Percentiles rank a stretch among this genome's conserved stretches.
phyloP scores from a whole-genome alignment of 768 basidiomycete genomes.

The Russula brevipes region DNA sequence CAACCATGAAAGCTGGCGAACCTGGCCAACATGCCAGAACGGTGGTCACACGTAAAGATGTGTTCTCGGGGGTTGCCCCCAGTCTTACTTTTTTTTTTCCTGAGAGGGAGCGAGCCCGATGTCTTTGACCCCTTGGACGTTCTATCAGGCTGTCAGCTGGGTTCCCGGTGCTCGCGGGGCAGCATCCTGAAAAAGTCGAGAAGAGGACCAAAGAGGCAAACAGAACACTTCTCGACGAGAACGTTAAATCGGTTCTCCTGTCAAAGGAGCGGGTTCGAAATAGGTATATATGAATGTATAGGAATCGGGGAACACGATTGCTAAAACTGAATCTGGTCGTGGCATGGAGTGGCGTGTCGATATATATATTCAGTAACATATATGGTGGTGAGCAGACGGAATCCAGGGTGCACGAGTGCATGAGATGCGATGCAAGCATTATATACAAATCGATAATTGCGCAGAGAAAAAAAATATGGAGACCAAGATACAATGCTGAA shows the following conservation, averaged over 20 bases:
- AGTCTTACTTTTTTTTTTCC: background rate
- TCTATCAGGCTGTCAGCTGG: background rate
- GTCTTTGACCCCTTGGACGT: background rate
- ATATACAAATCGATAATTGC: slow-evolving; percentile 19
- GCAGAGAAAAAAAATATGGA: background rate
- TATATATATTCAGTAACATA: slow-evolving; percentile 19
- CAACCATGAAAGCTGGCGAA: background rate
- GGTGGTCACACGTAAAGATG: slow-evolving; percentile 14
- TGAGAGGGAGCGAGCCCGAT: background rate
- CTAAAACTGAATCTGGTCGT: slow-evolving; percentile 4
- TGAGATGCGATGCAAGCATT: slow-evolving; percentile 2
- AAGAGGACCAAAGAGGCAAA: background rate
- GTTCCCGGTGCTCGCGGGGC: background rate
- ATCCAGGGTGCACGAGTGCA: background rate
- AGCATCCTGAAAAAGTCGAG: background rate
- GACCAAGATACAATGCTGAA: slow-evolving; percentile 15
- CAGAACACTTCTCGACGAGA: background rate
- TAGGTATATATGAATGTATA: slow-evolving; percentile 3
- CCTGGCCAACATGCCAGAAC: background rate
- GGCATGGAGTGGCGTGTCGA: background rate
- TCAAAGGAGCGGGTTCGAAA: background rate
- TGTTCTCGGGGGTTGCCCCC: background rate
- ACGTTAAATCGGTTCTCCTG: too few relatives aligned
- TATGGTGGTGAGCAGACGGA: slow-evolving; percentile 5
- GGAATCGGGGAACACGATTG: background rate